Percentiles rank a stretch among this genome's conserved stretches.
Conservation (phyloP, 2,329 filamentous ascomycete genomes). For the Paraconiothyrium sp. region DNA sequence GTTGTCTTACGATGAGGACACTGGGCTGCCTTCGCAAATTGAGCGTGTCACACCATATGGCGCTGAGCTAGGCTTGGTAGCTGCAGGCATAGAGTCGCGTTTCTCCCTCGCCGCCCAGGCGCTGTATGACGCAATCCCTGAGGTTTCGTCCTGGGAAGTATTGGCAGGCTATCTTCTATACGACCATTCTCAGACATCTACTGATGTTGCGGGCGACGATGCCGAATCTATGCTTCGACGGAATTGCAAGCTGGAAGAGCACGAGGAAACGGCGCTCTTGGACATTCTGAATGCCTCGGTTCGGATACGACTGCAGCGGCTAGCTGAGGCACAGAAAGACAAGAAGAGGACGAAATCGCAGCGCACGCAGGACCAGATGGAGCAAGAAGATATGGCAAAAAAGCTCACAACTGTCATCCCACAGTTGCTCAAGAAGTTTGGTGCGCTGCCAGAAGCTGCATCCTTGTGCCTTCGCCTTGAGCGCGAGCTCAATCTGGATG, state of each 20-base stretch:
- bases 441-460: slow-evolving; percentile 86
- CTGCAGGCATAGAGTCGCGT: slow-evolving; percentile 76
- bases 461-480: slow-evolving; percentile 86
- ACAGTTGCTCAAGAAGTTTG: slow-evolving; percentile 88
- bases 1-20: slow-evolving; percentile 79
- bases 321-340: slow-evolving; percentile 68
- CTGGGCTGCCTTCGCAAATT: slow-evolving; percentile 63
- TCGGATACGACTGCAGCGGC: slow-evolving; percentile 74
- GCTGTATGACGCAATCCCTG: slow-evolving; percentile 81
- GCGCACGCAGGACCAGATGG: slow-evolving; percentile 71
- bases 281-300: slow-evolving; percentile 88
- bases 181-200: slow-evolving; percentile 74
- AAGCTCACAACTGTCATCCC: slow-evolving; percentile 83
- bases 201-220: slow-evolving; percentile 67
- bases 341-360: slow-evolving; percentile 65
- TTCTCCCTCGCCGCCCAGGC: slow-evolving; percentile 87
- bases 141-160: slow-evolving; percentile 86
- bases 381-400: slow-evolving; percentile 80
- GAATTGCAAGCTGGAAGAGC: slow-evolving; percentile 75
- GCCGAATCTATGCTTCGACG: slow-evolving; percentile 72
- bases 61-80: slow-evolving; percentile 60
- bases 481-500: slow-evolving; percentile 84
- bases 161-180: slow-evolving; percentile 90
- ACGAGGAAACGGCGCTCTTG: slow-evolving; percentile 84
- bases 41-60: slow-evolving; percentile 54